Base-by-base conservation (phyloP, 2,329 filamentous ascomycete species). In the Diplodia sapinea region DNA sequence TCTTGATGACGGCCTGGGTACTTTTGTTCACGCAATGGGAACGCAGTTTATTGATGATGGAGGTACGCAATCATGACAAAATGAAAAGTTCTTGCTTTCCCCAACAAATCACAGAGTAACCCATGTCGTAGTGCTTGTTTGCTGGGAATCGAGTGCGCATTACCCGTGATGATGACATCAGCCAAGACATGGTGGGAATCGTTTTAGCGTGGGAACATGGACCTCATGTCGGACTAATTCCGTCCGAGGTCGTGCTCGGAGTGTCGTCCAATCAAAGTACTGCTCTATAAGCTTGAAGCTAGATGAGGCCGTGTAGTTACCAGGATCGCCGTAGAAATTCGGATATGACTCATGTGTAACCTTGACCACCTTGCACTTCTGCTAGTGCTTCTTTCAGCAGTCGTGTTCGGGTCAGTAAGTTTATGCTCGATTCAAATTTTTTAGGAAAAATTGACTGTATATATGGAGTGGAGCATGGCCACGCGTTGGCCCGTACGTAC, bases 191-290 rank as follows among this genome's bases (percentile, higher is more conserved):
- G 9, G 7, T n/a, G 20, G 47, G 38, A 29, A 26, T 43, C 20
- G 1, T n/a, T 20, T n/a, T 61, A 47, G 56, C 20, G 54, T 20
- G 52, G 31, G 20, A 29, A n/a, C 40, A 15, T 23, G n/a, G 26
- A 62, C 40, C 26, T 62, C 40, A 62, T 20, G 8, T 62, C 57
- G 57, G 57, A 23, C 57, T 62, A 62, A 36, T 50, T 17, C 7
- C 6, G 15, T 26, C 40, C 57, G 40, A 62, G 40, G 12, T 20
- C 17, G 29, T 15, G 20, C 33, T 17, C 17, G 26, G n/a, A 20
- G n/a, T 13, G 15, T 13, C 54, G 33, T 15, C 29, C 15, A 33
- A 52, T 29, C 20, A 52, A 29, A 52, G 26, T 17, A 26, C 29
- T 17, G 29, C 13, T 33, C 29, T 47, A n/a, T 29, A 36, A 29